Evolutionary conservation across 1,284 basidiomycete species (phyloP).

Genomic region (Trichosporon sp.): DNA sequence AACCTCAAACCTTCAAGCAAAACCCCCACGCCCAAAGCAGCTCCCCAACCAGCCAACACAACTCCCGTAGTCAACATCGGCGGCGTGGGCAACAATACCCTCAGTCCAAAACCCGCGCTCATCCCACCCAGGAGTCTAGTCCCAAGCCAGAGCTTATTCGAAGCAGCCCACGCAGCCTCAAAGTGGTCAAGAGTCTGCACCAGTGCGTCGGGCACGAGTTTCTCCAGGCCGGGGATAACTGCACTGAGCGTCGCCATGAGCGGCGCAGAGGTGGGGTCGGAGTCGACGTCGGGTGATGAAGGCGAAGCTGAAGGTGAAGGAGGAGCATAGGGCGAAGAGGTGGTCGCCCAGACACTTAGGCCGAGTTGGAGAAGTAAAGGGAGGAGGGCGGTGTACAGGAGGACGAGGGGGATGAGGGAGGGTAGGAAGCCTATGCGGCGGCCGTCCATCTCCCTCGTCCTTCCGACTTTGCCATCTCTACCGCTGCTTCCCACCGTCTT

Average conservation of each 20-base stretch:
- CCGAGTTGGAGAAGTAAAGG: slow-evolving; percentile 78
- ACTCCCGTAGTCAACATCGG: slow-evolving; percentile 70
- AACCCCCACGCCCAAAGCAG: slow-evolving; percentile 48
- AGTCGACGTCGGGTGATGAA: too few species aligned
- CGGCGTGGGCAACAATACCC: slow-evolving; percentile 46
- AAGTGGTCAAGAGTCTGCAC: neutral
- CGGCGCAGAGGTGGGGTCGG: slow-evolving; percentile 27
- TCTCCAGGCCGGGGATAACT: neutral
- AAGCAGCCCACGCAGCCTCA: slow-evolving; percentile 50
- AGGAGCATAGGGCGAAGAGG: slow-evolving; percentile 36
- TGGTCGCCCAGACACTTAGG: slow-evolving; percentile 65
- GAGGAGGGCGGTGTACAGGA: slow-evolving; percentile 79
- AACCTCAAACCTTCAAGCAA: too few species aligned
- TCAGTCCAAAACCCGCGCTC: slow-evolving; percentile 65
- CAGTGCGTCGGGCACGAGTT: neutral
- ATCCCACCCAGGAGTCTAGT: slow-evolving; percentile 78
- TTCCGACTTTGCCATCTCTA: too few species aligned
- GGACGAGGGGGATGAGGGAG: slow-evolving; percentile 67
- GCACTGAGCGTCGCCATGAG: neutral
- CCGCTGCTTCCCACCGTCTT: neutral
- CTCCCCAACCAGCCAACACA: slow-evolving; percentile 68
- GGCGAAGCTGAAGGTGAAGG: too few species aligned
- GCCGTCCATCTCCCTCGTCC: slow-evolving; percentile 21
- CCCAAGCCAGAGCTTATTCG: slow-evolving; percentile 75
- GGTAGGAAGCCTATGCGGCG: slow-evolving; percentile 45